Evolutionary conservation across 2,329 filamentous ascomycete genomes (phyloP).

Genomic region (Sporothrix pallida): DNA sequence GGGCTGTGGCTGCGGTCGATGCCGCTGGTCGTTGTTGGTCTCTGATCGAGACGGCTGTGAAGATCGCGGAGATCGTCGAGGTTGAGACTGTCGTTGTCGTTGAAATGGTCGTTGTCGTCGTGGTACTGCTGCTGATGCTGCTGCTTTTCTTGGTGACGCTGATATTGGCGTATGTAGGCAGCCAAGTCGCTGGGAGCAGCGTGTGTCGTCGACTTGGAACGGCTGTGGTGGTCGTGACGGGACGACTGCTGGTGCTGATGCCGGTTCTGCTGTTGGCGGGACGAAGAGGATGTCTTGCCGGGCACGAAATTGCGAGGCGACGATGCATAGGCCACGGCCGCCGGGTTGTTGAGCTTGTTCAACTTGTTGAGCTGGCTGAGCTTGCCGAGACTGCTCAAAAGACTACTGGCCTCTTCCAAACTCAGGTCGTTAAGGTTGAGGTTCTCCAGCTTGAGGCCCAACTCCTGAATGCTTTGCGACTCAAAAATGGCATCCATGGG

Average conservation of each 20-base stretch:
- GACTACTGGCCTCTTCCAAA: constrained; percentile 9
- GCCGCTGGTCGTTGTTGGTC: constrained; percentile 17
- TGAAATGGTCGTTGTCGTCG: not conserved
- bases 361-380: constrained; percentile 10
- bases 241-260: not conserved
- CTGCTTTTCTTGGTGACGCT: not conserved
- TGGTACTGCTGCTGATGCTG: too few species aligned
- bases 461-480: constrained; percentile 27
- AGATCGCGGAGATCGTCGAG: too few species aligned
- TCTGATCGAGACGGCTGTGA: not conserved
- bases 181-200: not conserved
- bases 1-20: constrained; percentile 2
- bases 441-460: not conserved
- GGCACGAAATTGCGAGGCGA: not conserved
- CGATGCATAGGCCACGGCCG: not conserved
- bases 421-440: not conserved
- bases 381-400: constrained; percentile 8
- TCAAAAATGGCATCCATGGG: constrained; percentile 30
- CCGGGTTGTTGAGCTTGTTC: constrained; percentile 10
- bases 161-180: not conserved
- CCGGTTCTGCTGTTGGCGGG: too few species aligned
- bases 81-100: not conserved
- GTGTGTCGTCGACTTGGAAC: constrained; percentile 22
- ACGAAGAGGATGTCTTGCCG: not conserved
- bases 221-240: constrained; percentile 5